phyloP scores from a whole-genome alignment of 768 basidiomycete genomes.

The Calocybe cyanea region DNA sequence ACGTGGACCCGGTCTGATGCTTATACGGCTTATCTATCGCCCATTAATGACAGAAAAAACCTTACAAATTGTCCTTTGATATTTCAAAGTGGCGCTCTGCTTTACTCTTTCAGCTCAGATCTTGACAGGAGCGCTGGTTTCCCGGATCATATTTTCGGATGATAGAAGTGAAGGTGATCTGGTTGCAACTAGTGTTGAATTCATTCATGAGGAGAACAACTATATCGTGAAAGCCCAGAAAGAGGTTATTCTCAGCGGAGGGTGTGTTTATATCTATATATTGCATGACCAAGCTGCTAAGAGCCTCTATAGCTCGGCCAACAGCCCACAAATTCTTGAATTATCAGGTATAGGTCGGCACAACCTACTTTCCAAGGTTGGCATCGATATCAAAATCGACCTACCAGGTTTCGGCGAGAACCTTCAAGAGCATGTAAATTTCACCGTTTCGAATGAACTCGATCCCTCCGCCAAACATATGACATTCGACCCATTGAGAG shows the following conservation, averaged over 20 bases:
- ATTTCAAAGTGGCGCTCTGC: constrained; percentile 13
- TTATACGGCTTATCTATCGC: constrained; percentile 22
- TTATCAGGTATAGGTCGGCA: constrained; percentile 15
- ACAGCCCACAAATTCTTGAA: constrained; percentile 18
- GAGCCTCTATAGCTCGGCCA: constrained; percentile 6
- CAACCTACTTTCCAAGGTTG: constrained; percentile 8
- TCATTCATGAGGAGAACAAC: constrained; percentile 24
- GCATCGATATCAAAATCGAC: constrained; percentile 11
- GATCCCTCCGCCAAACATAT: constrained; percentile 4
- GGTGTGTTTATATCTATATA: constrained; percentile 20
- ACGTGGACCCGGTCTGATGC: constrained; percentile 26
- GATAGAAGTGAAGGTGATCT: constrained; percentile 14
- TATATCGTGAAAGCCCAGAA: constrained; percentile 36
- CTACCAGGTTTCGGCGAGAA: constrained; percentile 18
- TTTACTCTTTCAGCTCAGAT: constrained; percentile 5
- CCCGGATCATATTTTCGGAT: constrained; percentile 24
- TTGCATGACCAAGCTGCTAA: background rate
- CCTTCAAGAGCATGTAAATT: constrained; percentile 13
- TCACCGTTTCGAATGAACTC: constrained; percentile 9
- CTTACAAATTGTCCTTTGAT: constrained; percentile 12
- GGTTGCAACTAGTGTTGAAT: constrained; percentile 45
- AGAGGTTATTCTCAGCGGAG: constrained; percentile 49
- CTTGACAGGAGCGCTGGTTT: constrained; percentile 17
- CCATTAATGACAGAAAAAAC: constrained; percentile 9
- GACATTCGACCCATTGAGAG: constrained; percentile 8